phyloP scores from a whole-genome alignment of 1,284 basidiomycete species.

The Trametes pubescens region DNA sequence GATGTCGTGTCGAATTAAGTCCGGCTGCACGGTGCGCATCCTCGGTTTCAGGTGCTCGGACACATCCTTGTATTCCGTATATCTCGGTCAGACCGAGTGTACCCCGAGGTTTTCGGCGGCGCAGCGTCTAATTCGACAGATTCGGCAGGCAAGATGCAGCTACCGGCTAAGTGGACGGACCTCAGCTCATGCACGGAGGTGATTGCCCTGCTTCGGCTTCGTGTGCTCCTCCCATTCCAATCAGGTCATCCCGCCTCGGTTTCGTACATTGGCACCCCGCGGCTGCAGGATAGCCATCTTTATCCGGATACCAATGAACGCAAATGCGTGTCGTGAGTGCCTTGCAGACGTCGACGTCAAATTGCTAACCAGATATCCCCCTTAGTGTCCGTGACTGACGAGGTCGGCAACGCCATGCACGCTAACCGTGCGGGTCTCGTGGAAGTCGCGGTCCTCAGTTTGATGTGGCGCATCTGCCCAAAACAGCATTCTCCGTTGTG shows the following conservation, averaged over 20 bases:
- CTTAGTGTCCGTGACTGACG: neutral
- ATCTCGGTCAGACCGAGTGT: slow-evolving; percentile 8
- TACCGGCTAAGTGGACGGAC: neutral
- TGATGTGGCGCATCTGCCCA: slow-evolving; percentile 19
- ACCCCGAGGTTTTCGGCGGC: neutral
- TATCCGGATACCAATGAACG: neutral
- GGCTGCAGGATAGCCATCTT: neutral
- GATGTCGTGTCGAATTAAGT: no score
- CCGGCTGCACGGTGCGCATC: no score
- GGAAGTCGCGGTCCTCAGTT: neutral
- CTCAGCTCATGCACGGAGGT: neutral
- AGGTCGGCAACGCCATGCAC: neutral
- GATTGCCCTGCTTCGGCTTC: neutral
- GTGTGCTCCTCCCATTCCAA: neutral
- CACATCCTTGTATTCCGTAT: slow-evolving; percentile 1
- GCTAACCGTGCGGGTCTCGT: neutral
- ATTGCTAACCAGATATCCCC: neutral
- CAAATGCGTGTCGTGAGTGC: neutral
- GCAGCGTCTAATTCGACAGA: neutral
- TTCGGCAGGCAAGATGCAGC: neutral
- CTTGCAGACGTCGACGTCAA: neutral
- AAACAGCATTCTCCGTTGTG: slow-evolving; percentile 29
- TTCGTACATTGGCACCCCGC: neutral
- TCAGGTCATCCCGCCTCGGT: neutral
- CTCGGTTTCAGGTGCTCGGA: neutral